These are phyloP conservation scores for Excoecaria agallocha DNA, from an alignment of 345 rosid genomes.

Conservation along the genomic window DNA sequence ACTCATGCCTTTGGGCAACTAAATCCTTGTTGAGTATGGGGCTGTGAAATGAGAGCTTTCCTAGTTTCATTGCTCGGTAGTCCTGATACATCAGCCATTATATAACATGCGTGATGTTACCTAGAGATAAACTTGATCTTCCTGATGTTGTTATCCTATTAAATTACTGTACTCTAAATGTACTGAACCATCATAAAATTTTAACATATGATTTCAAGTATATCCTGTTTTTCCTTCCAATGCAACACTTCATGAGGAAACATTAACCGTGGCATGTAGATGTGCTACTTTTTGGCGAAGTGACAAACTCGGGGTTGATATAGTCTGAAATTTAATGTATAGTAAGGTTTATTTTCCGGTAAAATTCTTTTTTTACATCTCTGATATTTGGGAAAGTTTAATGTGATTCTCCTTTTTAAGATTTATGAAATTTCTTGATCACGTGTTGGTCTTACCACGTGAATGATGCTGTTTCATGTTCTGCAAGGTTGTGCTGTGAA, in stretches of 20 bases:
- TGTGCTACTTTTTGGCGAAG: background rate
- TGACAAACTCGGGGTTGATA: background rate
- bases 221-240: too few species aligned
- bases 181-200: background rate
- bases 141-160: background rate
- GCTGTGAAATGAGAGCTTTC: background rate
- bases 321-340: background rate
- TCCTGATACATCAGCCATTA: background rate
- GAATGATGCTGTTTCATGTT: background rate
- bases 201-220: background rate
- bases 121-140: too few species aligned
- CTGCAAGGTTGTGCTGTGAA: background rate
- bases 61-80: background rate
- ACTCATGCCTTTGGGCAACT: background rate
- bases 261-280: too few species aligned
- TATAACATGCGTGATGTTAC: too few species aligned
- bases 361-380: background rate
- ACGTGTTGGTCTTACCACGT: background rate
- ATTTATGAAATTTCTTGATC: background rate
- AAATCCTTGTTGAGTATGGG: background rate
- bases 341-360: too few species aligned
- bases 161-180: background rate
- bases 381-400: background rate
- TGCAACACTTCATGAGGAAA: background rate
- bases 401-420: background rate